Evolutionary conservation across 2,329 filamentous ascomycete genomes (phyloP).

Genomic region (Paecilomyces formosus): DNA sequence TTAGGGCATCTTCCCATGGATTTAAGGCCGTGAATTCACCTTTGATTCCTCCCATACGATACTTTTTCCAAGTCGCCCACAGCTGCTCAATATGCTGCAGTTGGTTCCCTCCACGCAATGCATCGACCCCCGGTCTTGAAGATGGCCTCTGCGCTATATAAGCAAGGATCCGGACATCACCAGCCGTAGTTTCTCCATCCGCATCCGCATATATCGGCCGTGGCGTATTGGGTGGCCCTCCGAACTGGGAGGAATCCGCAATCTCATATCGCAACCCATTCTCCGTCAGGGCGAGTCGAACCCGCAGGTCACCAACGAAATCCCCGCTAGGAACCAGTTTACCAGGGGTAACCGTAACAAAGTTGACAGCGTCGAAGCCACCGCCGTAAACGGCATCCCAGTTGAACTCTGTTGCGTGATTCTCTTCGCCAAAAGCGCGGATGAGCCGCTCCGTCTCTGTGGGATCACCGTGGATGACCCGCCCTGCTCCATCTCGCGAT

Average conservation of each 20-base stretch:
- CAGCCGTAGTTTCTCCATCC: constrained; percentile 18
- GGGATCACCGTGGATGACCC: constrained; percentile 63
- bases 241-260: background rate
- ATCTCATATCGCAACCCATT: constrained; percentile 30
- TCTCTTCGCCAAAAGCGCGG: constrained; percentile 76
- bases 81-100: constrained; percentile 22
- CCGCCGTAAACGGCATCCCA: constrained; percentile 69
- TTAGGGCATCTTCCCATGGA: constrained; percentile 25
- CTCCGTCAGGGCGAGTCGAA: constrained; percentile 30
- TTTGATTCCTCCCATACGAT: constrained; percentile 4
- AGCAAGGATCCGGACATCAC: constrained; percentile 24
- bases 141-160: constrained; percentile 18
- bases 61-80: constrained; percentile 21
- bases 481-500: constrained; percentile 49
- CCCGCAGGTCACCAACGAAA: constrained; percentile 28
- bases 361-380: constrained; percentile 70
- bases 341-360: constrained; percentile 29
- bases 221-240: background rate
- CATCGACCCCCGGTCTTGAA: constrained; percentile 17
- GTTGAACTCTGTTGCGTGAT: constrained; percentile 61
- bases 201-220: constrained; percentile 20
- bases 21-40: constrained; percentile 12
- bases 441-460: constrained; percentile 59
- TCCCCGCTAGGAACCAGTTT: constrained; percentile 26
- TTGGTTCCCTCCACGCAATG: constrained; percentile 19